Conservation (phyloP, 108 stramenopile genomes). For the Fragilariopsis cylindrus region DNA sequence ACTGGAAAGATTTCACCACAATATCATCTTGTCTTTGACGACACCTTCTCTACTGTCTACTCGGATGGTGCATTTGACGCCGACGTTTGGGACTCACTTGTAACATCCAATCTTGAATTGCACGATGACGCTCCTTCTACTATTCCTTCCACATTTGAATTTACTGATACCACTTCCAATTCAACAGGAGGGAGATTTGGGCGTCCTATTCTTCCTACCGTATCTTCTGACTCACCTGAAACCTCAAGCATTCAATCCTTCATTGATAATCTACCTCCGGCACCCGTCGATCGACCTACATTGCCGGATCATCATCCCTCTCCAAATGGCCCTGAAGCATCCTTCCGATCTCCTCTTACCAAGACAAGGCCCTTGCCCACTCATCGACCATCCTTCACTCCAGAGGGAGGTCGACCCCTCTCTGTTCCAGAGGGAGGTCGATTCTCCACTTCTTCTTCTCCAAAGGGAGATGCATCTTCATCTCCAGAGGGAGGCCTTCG, state of each 20-base stretch:
- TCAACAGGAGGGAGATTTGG: no score
- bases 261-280: no score
- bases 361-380: neutral
- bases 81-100: neutral
- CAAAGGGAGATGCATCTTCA: no score
- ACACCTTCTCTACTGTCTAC: constrained; percentile 29
- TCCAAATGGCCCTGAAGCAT: no score
- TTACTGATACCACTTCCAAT: no score
- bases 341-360: neutral
- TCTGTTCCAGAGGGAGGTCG: neutral
- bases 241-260: no score
- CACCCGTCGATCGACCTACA: no score
- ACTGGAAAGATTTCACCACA: constrained; percentile 40
- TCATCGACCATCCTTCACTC: neutral
- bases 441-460: neutral
- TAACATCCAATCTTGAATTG: neutral
- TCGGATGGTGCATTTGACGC: neutral
- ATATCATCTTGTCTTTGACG: constrained; percentile 48
- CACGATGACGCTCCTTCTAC: neutral
- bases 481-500: no score
- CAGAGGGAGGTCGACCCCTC: neutral
- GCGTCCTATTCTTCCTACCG: no score
- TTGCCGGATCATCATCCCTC: no score
- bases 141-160: no score
- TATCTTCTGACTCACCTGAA: accelerated